Evolutionary conservation across 495 filamentous ascomycete species (phyloP), one percentile per base, ranked within the genome.

Genomic region (Aspergillus bertholletiae): DNA sequence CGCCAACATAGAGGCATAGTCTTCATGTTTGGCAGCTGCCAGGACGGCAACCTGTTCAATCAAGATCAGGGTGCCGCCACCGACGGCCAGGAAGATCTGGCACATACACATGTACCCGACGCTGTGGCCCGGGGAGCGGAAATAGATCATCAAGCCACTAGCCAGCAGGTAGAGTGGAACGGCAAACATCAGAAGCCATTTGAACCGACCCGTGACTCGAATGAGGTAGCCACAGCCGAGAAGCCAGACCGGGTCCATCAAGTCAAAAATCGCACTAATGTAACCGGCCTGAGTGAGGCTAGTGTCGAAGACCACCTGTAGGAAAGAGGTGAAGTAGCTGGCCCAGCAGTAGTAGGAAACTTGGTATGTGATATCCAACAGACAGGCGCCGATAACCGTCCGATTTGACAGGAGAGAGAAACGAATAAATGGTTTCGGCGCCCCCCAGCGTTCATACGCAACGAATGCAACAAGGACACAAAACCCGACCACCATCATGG

Each of bases 31-130:
- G 0, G 79, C 74, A 0, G 81, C 81, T 0, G 88, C 84, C 77
- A 89, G 83, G 55, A 84, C 77, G 8, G 86, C 84, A 34, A 90
- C 80, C 59, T 90, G 83, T 60, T 84, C 82, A 54, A 69, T 73
- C 56, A 90, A 81, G 48, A 88, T 69, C 26, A 86, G 63, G 0
- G 76, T 78, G 20, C 82, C 76, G 1, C 84, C 85, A 11, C 75
- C 72, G 37, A 90, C 71, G 22, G 85, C 80, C 54, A 90, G 83
- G 68, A 89, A 82, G 63, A 91, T 82, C 67, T 91, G 82, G 62
- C 79, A 85, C 81, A 88, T 85, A 62, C 88, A 70, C 34, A 91
- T 73, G 60, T 85, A 87, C 13, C 84, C 86, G 37, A 89, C 66
- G 44, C 72, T 58, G 23, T 68, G 69, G 49, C 76, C 72, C 27